Evolutionary conservation across 331 rosid species (phyloP).

Genomic region (Quercus lobata): DNA sequence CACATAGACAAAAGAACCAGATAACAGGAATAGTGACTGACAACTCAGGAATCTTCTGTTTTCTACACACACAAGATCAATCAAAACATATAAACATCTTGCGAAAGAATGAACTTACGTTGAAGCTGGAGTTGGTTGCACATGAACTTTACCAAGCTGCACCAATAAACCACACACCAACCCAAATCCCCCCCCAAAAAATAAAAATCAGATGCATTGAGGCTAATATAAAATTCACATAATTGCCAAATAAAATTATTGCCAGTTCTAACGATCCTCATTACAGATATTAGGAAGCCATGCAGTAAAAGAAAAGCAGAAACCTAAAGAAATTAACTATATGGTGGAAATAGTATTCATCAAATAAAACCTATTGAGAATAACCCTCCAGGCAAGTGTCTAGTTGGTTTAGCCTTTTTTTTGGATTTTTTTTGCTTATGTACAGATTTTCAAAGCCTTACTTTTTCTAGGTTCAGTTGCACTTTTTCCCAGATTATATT

Average conservation of each 20-base stretch:
- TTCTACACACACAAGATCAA: background rate
- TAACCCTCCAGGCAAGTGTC: background rate
- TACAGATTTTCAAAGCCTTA: too few relatives aligned
- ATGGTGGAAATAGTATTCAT: background rate
- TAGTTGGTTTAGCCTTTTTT: too few relatives aligned
- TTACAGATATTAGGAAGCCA: background rate
- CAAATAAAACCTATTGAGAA: background rate
- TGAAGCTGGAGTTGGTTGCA: conserved; percentile 84
- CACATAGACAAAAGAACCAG: background rate
- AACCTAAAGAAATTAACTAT: background rate
- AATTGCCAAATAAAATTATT: background rate
- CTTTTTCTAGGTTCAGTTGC: too few relatives aligned
- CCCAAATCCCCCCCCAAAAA: background rate
- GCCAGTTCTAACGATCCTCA: background rate
- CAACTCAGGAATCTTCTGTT: background rate
- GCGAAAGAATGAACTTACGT: conserved; percentile 52
- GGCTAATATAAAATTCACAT: background rate
- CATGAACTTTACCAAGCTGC: conserved; percentile 73
- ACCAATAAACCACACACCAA: conserved; percentile 18
- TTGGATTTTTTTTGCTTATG: too few relatives aligned
- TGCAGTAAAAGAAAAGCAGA: background rate
- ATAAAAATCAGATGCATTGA: conserved; percentile 7
- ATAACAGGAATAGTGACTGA: background rate
- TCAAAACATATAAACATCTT: background rate
- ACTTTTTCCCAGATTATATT: too few relatives aligned